phyloP scores from a whole-genome alignment of 805 yeast genomes.

The Suhomyces kilbournensis region DNA sequence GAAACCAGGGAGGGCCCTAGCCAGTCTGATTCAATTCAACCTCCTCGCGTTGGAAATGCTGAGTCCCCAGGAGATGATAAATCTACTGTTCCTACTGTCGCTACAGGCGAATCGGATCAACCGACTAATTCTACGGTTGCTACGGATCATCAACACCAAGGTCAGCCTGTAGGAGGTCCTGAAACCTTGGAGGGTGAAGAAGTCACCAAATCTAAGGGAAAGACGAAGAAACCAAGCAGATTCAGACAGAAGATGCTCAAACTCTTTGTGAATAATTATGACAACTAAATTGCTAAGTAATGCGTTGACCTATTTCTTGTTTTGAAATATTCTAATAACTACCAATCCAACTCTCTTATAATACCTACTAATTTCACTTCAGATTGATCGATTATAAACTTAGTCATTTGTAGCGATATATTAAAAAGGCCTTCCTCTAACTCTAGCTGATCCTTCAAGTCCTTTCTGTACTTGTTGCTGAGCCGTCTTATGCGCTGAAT shows the following conservation, averaged over 20 bases:
- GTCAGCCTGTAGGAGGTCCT: background rate
- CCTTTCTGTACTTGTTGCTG: background rate
- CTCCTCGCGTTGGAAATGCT: background rate
- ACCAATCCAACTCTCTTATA: background rate
- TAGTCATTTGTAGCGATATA: background rate
- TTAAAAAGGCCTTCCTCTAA: background rate
- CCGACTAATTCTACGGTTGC: constrained; percentile 8
- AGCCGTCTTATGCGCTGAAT: background rate
- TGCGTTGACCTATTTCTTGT: background rate
- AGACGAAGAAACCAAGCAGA: constrained; percentile 11
- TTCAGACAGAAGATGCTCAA: constrained; percentile 24
- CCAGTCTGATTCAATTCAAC: background rate
- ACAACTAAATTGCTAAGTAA: constrained; percentile 2
- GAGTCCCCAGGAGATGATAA: constrained; percentile 7
- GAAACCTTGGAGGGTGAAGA: background rate
- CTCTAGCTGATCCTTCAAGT: background rate
- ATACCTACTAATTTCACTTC: background rate
- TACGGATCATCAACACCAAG: constrained; percentile 6
- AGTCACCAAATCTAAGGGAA: constrained; percentile 2
- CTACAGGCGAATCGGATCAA: constrained; percentile 5
- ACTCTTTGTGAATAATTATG: constrained; percentile 31
- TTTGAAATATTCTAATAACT: background rate
- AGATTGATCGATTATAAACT: background rate
- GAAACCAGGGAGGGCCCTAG: background rate
- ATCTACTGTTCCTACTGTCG: constrained; percentile 6